Base-by-base conservation (phyloP, 805 yeast species). In the Suhomyces pyralidae region DNA sequence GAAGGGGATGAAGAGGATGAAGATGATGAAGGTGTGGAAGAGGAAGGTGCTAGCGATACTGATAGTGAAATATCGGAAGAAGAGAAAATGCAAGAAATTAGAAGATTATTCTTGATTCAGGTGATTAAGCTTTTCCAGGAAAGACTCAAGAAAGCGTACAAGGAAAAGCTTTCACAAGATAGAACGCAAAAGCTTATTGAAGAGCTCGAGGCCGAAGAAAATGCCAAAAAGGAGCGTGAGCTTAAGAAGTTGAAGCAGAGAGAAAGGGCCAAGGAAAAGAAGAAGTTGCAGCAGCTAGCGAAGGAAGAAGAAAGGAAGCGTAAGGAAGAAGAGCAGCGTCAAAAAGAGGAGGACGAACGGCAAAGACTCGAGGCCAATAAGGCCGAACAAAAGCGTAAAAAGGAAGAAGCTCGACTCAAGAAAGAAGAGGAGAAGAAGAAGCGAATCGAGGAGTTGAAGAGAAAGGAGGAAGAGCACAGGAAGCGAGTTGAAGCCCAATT, bases 81-180 rank as follows among this genome's bases (percentile, higher is more conserved):
- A 54, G 86, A 73, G 77, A 65, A 91, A 48, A 70, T 88, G 61
- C 85, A 83, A 61, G 96, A 91, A 68, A 86, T 93, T 10, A 86
- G 92, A 38, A 83, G 87, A 24, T 80, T 90, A 77, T 80, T 92
- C 55, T 90, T 89, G 61, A 77, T 88, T 50, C 87, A 90, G 51
- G 88, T 92, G 1, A 86, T 94, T 4, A 83, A 89, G 50, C 76
- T 90, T 64, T 79, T 92, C 59, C 89, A 88, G 61, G 84, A 82
- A 58, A 80, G 90, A 45, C 80, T 92, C 30, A 76, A 88, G 61
- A 82, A 80, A 28, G 89, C 96, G 0, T 91, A 85, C 63, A 87
- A 88, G 55, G 92, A 86, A 60, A 86, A 83, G 57, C 81, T 87
- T 46, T 92, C 96, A 10, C 90, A 86, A 54, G 94, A 88, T 60